phyloP scores from a whole-genome alignment of 2,329 filamentous ascomycete genomes.

The Cladophialophora exuberans region DNA sequence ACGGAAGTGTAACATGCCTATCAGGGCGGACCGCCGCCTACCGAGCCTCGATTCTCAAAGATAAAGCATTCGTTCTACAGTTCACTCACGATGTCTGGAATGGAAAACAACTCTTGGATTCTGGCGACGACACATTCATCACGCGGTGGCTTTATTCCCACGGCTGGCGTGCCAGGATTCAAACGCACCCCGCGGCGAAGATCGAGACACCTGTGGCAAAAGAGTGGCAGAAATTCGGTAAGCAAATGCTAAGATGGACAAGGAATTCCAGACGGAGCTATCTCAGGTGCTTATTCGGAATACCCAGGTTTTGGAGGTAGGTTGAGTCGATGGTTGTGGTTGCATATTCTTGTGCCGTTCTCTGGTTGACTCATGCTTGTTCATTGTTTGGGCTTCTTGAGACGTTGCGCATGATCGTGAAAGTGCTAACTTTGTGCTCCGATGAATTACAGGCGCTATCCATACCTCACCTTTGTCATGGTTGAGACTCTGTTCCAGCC shows the following conservation, averaged over 20 bases:
- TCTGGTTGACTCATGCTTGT: not conserved
- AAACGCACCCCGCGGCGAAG: not conserved
- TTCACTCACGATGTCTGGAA: not conserved
- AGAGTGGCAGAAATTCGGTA: not conserved
- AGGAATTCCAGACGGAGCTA: not conserved
- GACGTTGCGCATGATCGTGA: not conserved
- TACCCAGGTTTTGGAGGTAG: not conserved
- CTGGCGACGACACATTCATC: not conserved
- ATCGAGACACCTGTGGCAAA: not conserved
- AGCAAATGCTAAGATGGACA: not conserved
- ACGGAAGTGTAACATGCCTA: not conserved
- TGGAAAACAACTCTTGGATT: not conserved
- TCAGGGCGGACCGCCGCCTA: not conserved
- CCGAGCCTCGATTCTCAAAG: not conserved
- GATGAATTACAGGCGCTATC: not conserved
- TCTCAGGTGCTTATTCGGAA: not conserved
- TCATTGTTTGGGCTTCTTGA: not conserved
- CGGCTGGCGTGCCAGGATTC: not conserved
- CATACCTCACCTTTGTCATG: not conserved
- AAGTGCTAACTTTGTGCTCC: not conserved
- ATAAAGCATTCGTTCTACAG: not conserved
- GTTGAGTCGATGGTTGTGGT: no score
- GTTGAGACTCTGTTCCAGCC: not conserved
- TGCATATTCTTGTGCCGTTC: not conserved
- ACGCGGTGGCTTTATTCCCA: not conserved